These are phyloP conservation scores for Termitomyces heimii DNA, from an alignment of 768 basidiomycete species.

Conservation along the genomic window DNA sequence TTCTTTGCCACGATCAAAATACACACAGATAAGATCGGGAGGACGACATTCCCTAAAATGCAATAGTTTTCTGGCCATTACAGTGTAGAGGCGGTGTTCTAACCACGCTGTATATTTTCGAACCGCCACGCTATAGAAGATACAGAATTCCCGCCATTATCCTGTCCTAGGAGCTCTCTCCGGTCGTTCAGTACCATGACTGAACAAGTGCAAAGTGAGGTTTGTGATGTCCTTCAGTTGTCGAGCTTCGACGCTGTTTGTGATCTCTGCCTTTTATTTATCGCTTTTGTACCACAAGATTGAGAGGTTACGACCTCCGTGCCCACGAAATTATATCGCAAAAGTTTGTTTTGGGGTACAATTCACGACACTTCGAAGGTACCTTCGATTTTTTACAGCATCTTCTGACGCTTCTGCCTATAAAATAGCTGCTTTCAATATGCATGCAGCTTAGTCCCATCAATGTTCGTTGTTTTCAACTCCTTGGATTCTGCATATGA, in stretches of 20 bases:
- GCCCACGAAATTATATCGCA: not conserved
- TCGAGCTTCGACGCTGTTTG: not conserved
- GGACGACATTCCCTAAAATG: conserved; percentile 32
- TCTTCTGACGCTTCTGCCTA: not conserved
- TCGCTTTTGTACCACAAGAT: not conserved
- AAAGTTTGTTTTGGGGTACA: not conserved
- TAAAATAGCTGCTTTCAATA: not conserved
- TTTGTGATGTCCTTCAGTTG: not conserved
- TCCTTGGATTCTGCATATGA: too few relatives aligned
- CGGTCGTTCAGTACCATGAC: not conserved
- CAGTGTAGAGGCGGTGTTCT: conserved; percentile 67
- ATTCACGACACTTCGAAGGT: not conserved
- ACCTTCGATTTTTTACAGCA: not conserved
- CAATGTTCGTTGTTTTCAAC: not conserved
- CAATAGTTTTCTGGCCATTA: not conserved
- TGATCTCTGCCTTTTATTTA: not conserved
- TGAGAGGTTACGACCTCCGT: not conserved
- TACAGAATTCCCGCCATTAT: too few relatives aligned
- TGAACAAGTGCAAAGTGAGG: not conserved
- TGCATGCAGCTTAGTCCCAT: not conserved
- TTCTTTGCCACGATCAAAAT: conserved; percentile 59
- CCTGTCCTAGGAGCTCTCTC: too few relatives aligned
- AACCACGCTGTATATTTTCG: conserved; percentile 71
- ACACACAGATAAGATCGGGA: conserved; percentile 64
- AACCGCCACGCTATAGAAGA: too few relatives aligned